Evolutionary conservation across 129 eudicot genomes (phyloP).

Genomic region (Calendula officinalis): DNA sequence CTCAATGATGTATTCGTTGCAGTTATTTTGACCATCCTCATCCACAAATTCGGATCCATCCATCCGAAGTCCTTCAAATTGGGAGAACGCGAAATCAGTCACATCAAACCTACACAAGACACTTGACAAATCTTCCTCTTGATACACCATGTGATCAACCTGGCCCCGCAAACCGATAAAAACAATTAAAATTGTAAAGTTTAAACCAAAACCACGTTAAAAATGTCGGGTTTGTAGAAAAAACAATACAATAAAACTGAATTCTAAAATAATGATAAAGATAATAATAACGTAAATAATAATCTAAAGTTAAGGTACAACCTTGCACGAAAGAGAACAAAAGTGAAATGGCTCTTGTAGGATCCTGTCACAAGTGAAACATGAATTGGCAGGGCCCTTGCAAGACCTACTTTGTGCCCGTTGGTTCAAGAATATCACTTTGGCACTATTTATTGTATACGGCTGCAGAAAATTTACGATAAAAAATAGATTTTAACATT

Average conservation of each 20-base stretch:
- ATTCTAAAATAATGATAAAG: neutral
- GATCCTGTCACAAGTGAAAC: conserved; percentile 81
- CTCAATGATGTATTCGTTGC: conserved; percentile 43
- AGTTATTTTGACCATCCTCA: conserved; percentile 41
- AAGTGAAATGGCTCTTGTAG: conserved; percentile 77
- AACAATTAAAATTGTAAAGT: neutral
- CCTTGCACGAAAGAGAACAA: conserved; percentile 98
- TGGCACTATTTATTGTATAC: conserved; percentile 85
- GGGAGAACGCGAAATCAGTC: conserved; percentile 57
- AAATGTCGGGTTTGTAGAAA: neutral
- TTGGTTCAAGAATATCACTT: conserved; percentile 83
- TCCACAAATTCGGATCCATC: conserved; percentile 34
- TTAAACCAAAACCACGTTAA: conserved; percentile 10
- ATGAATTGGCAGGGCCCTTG: conserved; percentile 56
- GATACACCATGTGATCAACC: conserved; percentile 75
- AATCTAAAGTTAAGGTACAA: conserved; percentile 8
- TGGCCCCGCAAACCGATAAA: conserved; percentile 26
- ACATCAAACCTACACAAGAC: conserved; percentile 46
- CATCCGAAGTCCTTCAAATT: conserved; percentile 55
- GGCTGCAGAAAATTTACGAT: conserved; percentile 45
- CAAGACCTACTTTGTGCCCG: conserved; percentile 74
- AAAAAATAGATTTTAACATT: neutral
- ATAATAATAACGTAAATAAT: neutral
- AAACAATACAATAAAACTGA: neutral
- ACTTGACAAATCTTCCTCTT: conserved; percentile 61